phyloP scores from a whole-genome alignment of 2,329 filamentous ascomycete species.

The Paramyrothecium sp. region DNA sequence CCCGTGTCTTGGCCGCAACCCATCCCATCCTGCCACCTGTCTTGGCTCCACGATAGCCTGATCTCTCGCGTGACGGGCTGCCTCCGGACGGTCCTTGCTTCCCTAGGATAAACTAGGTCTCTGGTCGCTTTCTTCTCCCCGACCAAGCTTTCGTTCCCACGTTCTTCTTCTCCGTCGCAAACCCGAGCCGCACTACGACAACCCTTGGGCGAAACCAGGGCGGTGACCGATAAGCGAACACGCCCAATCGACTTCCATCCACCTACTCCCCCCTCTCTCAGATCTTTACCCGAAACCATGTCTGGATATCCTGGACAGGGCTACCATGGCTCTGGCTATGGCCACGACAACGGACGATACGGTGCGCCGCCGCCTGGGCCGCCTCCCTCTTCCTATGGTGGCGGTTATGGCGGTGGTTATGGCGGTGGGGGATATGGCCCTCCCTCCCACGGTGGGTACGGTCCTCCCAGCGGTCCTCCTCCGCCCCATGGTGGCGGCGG shows the following conservation, averaged over 20 bases:
- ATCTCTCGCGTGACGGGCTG: not conserved
- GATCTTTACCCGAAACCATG: slow-evolving; percentile 20
- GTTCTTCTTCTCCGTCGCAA: not conserved
- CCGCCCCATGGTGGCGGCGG: slow-evolving; percentile 5
- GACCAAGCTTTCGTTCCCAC: not conserved
- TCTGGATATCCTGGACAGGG: slow-evolving; percentile 41
- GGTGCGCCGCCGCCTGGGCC: not conserved
- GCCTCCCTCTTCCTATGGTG: not conserved
- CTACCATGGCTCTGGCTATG: slow-evolving; percentile 30
- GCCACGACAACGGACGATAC: slow-evolving; percentile 24
- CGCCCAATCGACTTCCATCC: not conserved
- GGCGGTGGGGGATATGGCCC: slow-evolving; percentile 19
- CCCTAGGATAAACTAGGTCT: not conserved
- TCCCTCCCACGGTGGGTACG: slow-evolving; percentile 15
- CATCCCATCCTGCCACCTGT: not conserved
- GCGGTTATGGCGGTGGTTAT: slow-evolving; percentile 3
- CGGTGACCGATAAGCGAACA: not conserved
- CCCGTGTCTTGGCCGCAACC: not conserved
- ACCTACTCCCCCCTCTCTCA: not conserved
- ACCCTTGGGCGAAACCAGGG: not conserved
- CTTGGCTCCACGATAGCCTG: not conserved
- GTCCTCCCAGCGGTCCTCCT: slow-evolving; percentile 15
- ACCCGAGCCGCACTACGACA: too few relatives aligned
- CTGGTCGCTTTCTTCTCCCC: not conserved
- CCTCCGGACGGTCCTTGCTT: not conserved